Conservation (phyloP, 352 stramenopile species). For the Halophytophthora batemanensis region DNA sequence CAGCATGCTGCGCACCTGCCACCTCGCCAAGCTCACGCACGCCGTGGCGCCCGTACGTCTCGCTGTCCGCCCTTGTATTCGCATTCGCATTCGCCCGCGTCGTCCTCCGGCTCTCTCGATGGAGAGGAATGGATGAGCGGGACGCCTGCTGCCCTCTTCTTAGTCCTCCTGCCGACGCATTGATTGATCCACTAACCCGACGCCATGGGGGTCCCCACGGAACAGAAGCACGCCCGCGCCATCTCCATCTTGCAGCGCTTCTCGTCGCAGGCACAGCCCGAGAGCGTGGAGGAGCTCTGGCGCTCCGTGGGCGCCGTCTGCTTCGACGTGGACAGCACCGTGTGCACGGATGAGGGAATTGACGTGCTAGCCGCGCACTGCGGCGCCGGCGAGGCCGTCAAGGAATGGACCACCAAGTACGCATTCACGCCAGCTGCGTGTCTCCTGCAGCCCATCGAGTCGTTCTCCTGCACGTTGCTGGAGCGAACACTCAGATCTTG, state of each 20-base stretch:
- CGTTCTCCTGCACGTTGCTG: conserved; percentile 1
- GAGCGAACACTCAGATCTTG: not conserved
- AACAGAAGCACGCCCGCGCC: conserved; percentile 12
- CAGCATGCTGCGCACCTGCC: conserved; percentile 21
- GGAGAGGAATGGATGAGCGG: conserved; percentile 1
- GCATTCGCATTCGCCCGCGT: not conserved
- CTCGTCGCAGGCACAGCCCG: conserved; percentile 13
- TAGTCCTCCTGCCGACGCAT: conserved; percentile 3
- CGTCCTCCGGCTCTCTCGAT: conserved; percentile 2
- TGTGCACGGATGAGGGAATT: conserved; percentile 97
- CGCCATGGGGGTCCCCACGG: conserved; percentile 5
- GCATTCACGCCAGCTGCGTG: conserved; percentile 6
- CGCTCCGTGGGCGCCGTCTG: conserved; percentile 73
- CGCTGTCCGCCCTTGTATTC: not conserved
- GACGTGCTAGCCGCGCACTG: conserved; percentile 97
- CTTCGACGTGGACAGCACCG: conserved; percentile 97
- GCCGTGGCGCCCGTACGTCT: conserved; percentile 16
- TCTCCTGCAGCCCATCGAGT: conserved; percentile 1
- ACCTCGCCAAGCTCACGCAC: conserved; percentile 23
- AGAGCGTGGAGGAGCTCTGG: conserved; percentile 49
- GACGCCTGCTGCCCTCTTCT: not conserved
- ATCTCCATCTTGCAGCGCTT: conserved; percentile 25
- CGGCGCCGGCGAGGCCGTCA: conserved; percentile 92
- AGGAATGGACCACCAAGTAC: conserved; percentile 92
- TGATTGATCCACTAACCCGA: not conserved